Evolutionary conservation across 2,329 filamentous ascomycete genomes (phyloP), one percentile per base, ranked within the genome.

Genomic region (Acarospora socialis): DNA sequence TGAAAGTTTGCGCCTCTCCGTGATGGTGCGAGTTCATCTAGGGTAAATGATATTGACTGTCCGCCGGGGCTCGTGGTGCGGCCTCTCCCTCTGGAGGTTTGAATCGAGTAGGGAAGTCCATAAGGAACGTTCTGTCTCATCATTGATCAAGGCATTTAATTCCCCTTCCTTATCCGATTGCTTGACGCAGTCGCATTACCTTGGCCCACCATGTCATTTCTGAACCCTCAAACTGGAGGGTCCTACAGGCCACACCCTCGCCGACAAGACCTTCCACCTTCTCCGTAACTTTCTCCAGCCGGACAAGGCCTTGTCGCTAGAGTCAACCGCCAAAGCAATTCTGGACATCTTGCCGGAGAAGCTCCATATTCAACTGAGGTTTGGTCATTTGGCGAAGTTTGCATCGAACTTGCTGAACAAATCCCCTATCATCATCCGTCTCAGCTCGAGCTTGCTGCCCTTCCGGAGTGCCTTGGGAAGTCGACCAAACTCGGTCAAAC

Each of bases 351-450:
- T 30, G 9, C 28, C 14, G 2, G 15, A 18, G n/a, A 17, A 18
- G 28, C 7, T 18, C n/a, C 28, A 10, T 19, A 9, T 9, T 30
- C 28, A 20, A 30, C 1, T 5, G 28, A 30, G 9, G 14, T 30
- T 30, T 30, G 28, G 28, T 18, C 18, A 2, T 29, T 14, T 18
- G 28, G 15, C 10, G 30, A 25, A 4, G 4, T 26, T 15, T 33
- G 30, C 14, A 17, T 34, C 10, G 32, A 34, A 30, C 5, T 34
- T 12, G 32, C 16, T 34, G 24, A 31, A 17, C 32, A 34, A 18
- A 34, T 34, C 19, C 32, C 32, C 13, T 34, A 34, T 30, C 14
- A 30, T 12, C 32, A 34, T 18, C 32, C 26, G 22, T 34, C 32
- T 30, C 32, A 34, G 32, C 13, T 30, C 16, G 30, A 34, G 32